phyloP scores from a whole-genome alignment of 164 flowering plant genomes.

The Macadamia tetraphylla region DNA sequence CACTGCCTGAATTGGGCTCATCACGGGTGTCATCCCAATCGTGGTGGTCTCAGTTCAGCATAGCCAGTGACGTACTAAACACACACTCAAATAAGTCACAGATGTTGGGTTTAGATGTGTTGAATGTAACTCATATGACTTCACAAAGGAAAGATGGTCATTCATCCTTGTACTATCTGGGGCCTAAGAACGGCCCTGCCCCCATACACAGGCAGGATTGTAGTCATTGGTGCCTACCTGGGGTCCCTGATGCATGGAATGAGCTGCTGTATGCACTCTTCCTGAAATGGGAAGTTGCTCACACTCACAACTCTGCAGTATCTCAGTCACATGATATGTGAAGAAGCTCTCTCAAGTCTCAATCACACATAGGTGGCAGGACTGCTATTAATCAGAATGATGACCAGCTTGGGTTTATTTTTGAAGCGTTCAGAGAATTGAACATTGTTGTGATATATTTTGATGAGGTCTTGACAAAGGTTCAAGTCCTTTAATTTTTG shows the following conservation, averaged over 20 bases:
- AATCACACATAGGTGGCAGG: not conserved
- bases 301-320: constrained; percentile 7
- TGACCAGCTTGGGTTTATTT: too few relatives aligned
- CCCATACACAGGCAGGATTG: constrained; percentile 63
- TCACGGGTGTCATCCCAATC: constrained; percentile 15
- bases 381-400: too few relatives aligned
- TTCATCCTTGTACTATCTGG: constrained; percentile 49
- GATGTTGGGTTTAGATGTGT: constrained; percentile 28
- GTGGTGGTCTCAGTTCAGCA: constrained; percentile 25
- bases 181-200: constrained; percentile 34
- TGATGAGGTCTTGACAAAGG: too few relatives aligned
- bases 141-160: constrained; percentile 64
- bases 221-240: constrained; percentile 90
- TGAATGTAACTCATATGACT: constrained; percentile 57
- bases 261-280: constrained; percentile 67
- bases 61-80: constrained; percentile 30
- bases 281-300: constrained; percentile 32
- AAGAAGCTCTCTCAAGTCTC: not conserved
- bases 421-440: too few relatives aligned
- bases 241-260: constrained; percentile 83
- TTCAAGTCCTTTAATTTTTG: too few relatives aligned
- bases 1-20: constrained; percentile 44
- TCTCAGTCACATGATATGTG: constrained; percentile 10
- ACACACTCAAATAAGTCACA: constrained; percentile 17
- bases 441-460: too few relatives aligned